Conservation (phyloP, 805 yeast genomes). For the Wickerhamomyces rabaulensis region DNA sequence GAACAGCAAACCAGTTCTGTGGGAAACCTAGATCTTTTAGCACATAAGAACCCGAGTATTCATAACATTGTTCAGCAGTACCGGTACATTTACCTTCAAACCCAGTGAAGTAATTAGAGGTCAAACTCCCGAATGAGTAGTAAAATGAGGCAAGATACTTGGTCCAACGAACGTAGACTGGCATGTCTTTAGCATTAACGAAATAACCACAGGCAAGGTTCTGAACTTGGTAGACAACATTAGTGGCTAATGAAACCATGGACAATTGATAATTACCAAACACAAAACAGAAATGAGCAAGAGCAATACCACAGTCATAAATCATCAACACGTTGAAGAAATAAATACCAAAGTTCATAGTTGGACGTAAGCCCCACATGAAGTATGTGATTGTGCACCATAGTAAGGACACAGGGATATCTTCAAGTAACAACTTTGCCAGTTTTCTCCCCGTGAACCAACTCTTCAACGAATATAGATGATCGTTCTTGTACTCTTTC, state of each 20-base stretch:
- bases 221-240: constrained; percentile 38
- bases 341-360: constrained; percentile 51
- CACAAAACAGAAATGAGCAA: constrained; percentile 37
- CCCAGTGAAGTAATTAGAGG: constrained; percentile 57
- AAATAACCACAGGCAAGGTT: constrained; percentile 79
- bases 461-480: constrained; percentile 13
- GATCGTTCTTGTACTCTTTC: constrained; percentile 28
- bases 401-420: constrained; percentile 53
- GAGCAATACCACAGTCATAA: constrained; percentile 50
- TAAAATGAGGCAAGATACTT: constrained; percentile 68
- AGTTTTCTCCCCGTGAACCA: constrained; percentile 41
- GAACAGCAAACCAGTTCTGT: constrained; percentile 57
- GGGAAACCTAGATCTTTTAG: constrained; percentile 57
- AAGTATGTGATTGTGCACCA: constrained; percentile 63
- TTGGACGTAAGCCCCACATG: constrained; percentile 66
- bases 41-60: constrained; percentile 51
- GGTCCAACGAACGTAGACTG: constrained; percentile 80
- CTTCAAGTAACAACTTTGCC: constrained; percentile 64
- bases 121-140: constrained; percentile 66
- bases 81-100: constrained; percentile 61
- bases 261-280: constrained; percentile 17
- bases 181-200: constrained; percentile 65
- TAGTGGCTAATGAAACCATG: constrained; percentile 13
- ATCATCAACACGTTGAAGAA: constrained; percentile 54
- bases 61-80: constrained; percentile 35